Base-by-base conservation (phyloP, 106 monocot genomes). In the Allium cepa region DNA sequence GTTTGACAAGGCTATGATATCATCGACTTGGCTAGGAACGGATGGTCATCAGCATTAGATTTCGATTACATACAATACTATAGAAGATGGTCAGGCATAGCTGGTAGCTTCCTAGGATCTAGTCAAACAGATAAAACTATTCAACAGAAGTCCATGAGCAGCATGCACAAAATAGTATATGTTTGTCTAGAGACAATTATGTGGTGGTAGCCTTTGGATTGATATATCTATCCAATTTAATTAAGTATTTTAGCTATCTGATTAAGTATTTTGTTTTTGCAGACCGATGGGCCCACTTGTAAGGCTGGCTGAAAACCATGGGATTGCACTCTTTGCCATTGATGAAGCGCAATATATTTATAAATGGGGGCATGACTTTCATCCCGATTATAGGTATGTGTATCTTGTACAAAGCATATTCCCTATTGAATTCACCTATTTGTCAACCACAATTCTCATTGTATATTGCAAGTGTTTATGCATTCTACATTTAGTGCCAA, bases 281-380 rank as follows among this genome's bases (percentile, higher is more conserved):
- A 97, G 97, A 57, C 89, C 92, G 53, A 69, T 92, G 67, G 85
- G 73, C 22, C 92, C 92, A 76, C 87, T 97, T 64, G 82, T 82
- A 73, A 84, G 51, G 70, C 97, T 97, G 62, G 92, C 86, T 53
- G 80, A 87, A 77, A 84, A 63, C 69, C 82, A 80, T 69, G 88
- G 92, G 50, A 97, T 97, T 86, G 88, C 88, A 69, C 82, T 97
- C 4, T 89, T 92, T 87, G 97, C 97, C 17, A 85, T 97, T 73
- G 92, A 97, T 87, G 97, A 97, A 85, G 97, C 69, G 67, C 97
- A 97, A 64, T 97, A 92, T 70, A 80, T 97, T 70, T 92, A 92
- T 9, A 87, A 97, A 78, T 97, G 97, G 97, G 97, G 92, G 27
- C 92, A 97, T 87, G 97, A 97, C 80, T 97, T 97, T 72, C 78